Evolutionary conservation across 176 grass and related monocot species (phyloP), one percentile per base, ranked within the genome.

Genomic region (Saccharum spontaneum): DNA sequence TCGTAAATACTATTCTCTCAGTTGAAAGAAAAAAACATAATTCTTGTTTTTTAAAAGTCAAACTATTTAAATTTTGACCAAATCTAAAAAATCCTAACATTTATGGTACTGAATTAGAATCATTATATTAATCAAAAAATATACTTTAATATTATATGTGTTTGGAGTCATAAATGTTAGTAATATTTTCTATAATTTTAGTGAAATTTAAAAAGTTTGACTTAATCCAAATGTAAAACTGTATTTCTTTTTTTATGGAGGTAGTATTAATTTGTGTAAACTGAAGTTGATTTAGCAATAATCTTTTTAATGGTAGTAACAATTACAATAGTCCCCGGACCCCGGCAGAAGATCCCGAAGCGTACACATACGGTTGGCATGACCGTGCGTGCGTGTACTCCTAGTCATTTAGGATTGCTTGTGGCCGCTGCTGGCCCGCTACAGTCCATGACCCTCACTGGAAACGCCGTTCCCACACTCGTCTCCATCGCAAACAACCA

Each of bases 401-500:
- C 28, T 28, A 30, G 65, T 82, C 79, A 68, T 26, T 66, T 54
- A 7, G 44, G 79, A 82, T 82, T 66, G 17, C 82, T 44, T 62
- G 79, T 48, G 84, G 37, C 8, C 59, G 75, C 83, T 69, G 68
- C 48, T 52, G 48, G 44, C 44, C 14, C 4, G 38, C 62, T 71
- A 77, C 50, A 0, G 41, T 76, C 83, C 82, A 62, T 39, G 30
- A 80, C 70, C 16, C 23, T 84, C n/a, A 80, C 41, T 36, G 31
- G 43, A 83, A 71, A 83, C 16, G 40, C 16, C 50, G 41, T 12
- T 45, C 52, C 2, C 11, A 24, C 67, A 52, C 39, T 36, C 48
- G 16, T 80, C 62, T n/a, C 26, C 26, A 22, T 14, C n/a, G 57
- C 55, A 26, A 8, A 26, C 6, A 61, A 39, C 33, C 37, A 3